phyloP scores from a whole-genome alignment of 371 early-diverging fungal species.

The Syncephalastrum monosporum region DNA sequence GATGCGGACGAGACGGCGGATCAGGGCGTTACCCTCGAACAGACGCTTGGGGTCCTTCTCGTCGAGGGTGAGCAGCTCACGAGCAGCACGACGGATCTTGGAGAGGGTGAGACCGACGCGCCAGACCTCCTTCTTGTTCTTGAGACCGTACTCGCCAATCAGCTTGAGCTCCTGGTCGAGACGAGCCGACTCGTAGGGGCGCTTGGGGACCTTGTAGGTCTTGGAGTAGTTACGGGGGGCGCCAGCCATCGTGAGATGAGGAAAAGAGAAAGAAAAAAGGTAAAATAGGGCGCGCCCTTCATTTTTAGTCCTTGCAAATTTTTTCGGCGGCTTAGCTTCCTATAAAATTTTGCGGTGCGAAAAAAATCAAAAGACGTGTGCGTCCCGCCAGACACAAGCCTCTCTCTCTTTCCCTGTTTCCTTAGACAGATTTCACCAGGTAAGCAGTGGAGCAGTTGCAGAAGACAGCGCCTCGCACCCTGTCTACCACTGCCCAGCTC shows the following conservation, averaged over 20 bases:
- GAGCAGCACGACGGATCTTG: conserved; percentile 99
- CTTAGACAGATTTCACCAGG: neutral
- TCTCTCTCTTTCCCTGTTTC: too few relatives aligned
- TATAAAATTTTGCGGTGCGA: too few relatives aligned
- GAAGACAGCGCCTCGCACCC: too few relatives aligned
- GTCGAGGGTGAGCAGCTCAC: conserved; percentile 98
- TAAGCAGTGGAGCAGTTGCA: conserved; percentile 1
- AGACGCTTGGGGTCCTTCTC: conserved; percentile 98
- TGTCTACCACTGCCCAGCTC: too few relatives aligned
- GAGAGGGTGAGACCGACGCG: conserved; percentile 95
- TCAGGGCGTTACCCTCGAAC: conserved; percentile 99
- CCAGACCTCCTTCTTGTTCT: conserved; percentile 99
- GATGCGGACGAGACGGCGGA: conserved; percentile 96
- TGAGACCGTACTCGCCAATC: conserved; percentile 96
- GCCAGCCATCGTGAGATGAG: conserved; percentile 33
- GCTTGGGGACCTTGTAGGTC: conserved; percentile 97
- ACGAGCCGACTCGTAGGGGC: conserved; percentile 98
- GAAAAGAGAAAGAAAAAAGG: conserved; percentile 24
- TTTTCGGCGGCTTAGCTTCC: too few relatives aligned
- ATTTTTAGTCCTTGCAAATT: neutral
- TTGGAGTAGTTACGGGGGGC: conserved; percentile 70
- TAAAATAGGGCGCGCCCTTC: conserved; percentile 1
- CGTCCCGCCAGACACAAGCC: too few relatives aligned
- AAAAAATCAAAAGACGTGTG: too few relatives aligned
- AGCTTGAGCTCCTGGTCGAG: conserved; percentile 98